Evolutionary conservation across 2,329 filamentous ascomycete genomes (phyloP).

Genomic region (Fusarium subglutinans): DNA sequence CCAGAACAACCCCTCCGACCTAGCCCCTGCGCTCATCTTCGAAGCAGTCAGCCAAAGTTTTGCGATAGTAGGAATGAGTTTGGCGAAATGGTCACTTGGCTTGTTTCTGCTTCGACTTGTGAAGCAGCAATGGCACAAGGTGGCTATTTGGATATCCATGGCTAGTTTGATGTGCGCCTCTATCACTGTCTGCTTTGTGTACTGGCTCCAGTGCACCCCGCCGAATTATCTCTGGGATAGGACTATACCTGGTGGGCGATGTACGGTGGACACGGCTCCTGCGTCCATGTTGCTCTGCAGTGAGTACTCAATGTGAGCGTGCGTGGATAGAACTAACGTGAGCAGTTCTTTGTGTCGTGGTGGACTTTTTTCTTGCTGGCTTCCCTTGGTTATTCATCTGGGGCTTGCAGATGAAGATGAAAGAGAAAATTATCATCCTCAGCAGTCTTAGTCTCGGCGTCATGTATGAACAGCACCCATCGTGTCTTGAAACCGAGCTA

Average conservation of each 20-base stretch:
- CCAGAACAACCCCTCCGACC: constrained; percentile 20
- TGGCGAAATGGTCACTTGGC: constrained; percentile 51
- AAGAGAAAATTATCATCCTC: constrained; percentile 56
- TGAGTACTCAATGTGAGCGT: neutral
- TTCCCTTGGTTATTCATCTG: constrained; percentile 58
- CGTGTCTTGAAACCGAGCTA: neutral
- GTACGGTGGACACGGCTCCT: constrained; percentile 30
- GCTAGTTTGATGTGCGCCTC: constrained; percentile 31
- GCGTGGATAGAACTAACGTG: neutral
- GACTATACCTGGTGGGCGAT: constrained; percentile 25
- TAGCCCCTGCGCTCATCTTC: constrained; percentile 42
- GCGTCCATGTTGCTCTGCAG: constrained; percentile 35
- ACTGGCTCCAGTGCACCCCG: constrained; percentile 33
- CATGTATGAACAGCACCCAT: constrained; percentile 42
- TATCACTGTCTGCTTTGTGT: constrained; percentile 17
- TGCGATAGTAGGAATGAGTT: constrained; percentile 50
- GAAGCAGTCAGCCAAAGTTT: constrained; percentile 49
- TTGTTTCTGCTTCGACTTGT: constrained; percentile 53
- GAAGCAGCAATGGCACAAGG: constrained; percentile 46
- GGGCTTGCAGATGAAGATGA: constrained; percentile 55
- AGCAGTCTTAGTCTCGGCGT: constrained; percentile 54
- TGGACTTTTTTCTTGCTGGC: constrained; percentile 52
- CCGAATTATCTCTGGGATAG: constrained; percentile 34
- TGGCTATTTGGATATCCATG: constrained; percentile 48
- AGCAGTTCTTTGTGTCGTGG: constrained; percentile 40